Conservation (phyloP, 164 flowering plant genomes). For the Cinnamomum chago region DNA sequence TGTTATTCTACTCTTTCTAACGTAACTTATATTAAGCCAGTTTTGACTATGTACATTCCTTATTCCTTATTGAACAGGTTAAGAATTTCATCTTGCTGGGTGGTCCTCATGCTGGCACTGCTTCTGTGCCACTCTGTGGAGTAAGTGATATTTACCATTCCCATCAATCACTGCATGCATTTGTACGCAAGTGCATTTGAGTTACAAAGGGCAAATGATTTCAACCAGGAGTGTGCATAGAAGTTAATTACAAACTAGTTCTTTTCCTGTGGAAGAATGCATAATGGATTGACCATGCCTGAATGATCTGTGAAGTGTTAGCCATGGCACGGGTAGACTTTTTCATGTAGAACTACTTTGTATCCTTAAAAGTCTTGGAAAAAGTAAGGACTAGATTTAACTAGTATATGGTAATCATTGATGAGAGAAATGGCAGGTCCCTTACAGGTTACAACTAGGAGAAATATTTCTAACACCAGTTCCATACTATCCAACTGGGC, state of each 20-base stretch:
- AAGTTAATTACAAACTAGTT: background rate
- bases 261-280: background rate
- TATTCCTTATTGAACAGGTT: conserved; percentile 44
- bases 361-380: background rate
- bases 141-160: conserved; percentile 44
- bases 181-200: no score
- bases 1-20: background rate
- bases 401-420: background rate
- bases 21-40: background rate
- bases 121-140: conserved; percentile 93
- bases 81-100: conserved; percentile 75
- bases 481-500: background rate
- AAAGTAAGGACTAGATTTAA: no score
- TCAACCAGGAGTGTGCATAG: background rate
- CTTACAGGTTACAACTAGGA: background rate
- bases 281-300: no score
- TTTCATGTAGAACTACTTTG: background rate
- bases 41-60: conserved; percentile 3
- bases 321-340: no score
- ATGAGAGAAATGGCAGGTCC: background rate
- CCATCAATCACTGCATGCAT: background rate
- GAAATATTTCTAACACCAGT: background rate
- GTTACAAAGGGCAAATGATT: background rate
- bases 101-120: conserved; percentile 99
- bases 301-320: no score